Base-by-base conservation (phyloP, 768 basidiomycete genomes). In the Tylopilus rubrobrunneus region DNA sequence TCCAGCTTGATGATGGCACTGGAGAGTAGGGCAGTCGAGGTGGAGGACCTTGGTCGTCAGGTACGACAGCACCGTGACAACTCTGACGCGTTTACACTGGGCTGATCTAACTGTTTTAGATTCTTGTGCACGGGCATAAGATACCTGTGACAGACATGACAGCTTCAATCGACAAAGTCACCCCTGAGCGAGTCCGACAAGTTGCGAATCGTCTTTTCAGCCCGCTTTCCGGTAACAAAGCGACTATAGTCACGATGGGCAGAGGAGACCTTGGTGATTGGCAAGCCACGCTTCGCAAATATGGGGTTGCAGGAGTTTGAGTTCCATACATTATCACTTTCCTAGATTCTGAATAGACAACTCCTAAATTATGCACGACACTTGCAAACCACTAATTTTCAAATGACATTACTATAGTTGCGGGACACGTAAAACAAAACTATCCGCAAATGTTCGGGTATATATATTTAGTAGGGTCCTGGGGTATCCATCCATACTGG, bases 1-100 rank as follows among this genome's bases (percentile, higher is more conserved):
- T 89, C 87, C 23, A 87, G 85, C 46, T 72, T 98, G 57, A 89
- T 93, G 76, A 98, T 98, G 96, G 90, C 92, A 2, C 72, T 98
- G 43, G 94, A 97, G 73, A 92, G 89, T 63, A 75, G 89, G 31
- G 80, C 88, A 14, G 80, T 92, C 5, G 87, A 87, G 63, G 90
- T 94, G 9, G 90, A 92, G 65, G 91, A 97, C 69, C 78, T 97
- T 7, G 95, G 95, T 33, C 80, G 96, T 53, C 95, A 97, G 82
- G 87, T 86, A 62, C 25, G 73, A 36, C 47, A 37, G 41, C 12
- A 12, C 31, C 10, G 31, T 31, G 31, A 31, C 31, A 28, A n/a
- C 21, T 29, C 14, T 44, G 15, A 15, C 15, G 10, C 10, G 4
- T 29, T 46, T 37, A 19, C n/a, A 28, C 6, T 23, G 45, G 29